These are phyloP conservation scores for Cladobotryum mycophilum DNA, from an alignment of 2,329 filamentous ascomycete genomes.

Conservation along the genomic window DNA sequence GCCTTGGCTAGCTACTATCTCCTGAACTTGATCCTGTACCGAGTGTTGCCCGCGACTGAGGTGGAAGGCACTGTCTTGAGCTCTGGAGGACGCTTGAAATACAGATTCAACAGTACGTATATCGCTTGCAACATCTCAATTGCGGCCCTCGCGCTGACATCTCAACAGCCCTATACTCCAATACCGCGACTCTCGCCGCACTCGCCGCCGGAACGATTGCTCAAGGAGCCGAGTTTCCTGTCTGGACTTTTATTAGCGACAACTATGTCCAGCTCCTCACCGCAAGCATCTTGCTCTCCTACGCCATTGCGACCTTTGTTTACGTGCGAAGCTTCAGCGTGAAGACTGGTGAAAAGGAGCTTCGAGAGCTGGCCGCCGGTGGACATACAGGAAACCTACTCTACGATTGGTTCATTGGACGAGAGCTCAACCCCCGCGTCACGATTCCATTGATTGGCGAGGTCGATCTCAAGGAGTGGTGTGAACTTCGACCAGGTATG, in stretches of 20 bases:
- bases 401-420: slow-evolving; percentile 96
- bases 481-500: slow-evolving; percentile 87
- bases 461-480: slow-evolving; percentile 84
- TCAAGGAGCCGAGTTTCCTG: slow-evolving; percentile 72
- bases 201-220: slow-evolving; percentile 67
- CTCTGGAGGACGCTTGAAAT: slow-evolving; percentile 69
- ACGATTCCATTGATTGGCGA: slow-evolving; percentile 73
- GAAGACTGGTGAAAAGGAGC: slow-evolving; percentile 63
- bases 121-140: no score
- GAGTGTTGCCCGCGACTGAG: slow-evolving; percentile 68
- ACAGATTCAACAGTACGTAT: slow-evolving; percentile 67
- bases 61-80: slow-evolving; percentile 63
- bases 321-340: slow-evolving; percentile 80
- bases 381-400: slow-evolving; percentile 77
- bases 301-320: slow-evolving; percentile 65
- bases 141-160: slow-evolving; percentile 9
- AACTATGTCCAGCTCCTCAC: slow-evolving; percentile 85
- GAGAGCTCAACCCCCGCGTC: slow-evolving; percentile 86
- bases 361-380: slow-evolving; percentile 74
- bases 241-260: slow-evolving; percentile 91
- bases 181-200: slow-evolving; percentile 63
- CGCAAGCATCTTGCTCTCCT: slow-evolving; percentile 72
- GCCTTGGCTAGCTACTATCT: slow-evolving; percentile 73
- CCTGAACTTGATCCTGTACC: slow-evolving; percentile 67
- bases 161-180: slow-evolving; percentile 63